Conservation (phyloP, 2,329 filamentous ascomycete genomes). For the Beauveria scarabaeidicola region DNA sequence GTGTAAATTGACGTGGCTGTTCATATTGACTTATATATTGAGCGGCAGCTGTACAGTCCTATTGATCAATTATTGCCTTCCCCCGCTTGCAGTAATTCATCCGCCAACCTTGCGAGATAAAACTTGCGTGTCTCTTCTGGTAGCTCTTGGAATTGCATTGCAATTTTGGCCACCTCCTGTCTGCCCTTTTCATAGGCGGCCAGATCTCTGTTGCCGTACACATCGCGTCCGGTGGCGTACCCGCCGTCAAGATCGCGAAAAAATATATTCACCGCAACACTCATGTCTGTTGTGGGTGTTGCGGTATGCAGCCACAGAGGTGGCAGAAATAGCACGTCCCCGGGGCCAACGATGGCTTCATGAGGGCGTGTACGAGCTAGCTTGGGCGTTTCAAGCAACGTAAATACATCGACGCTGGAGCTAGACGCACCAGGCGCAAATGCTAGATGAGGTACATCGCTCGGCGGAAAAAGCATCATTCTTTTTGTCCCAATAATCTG, state of each 20-base stretch:
- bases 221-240: slow-evolving; percentile 69
- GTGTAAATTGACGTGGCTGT: neutral
- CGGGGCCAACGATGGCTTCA: slow-evolving; percentile 56
- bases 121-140: slow-evolving; percentile 62
- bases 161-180: slow-evolving; percentile 60
- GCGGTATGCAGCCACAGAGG: slow-evolving; percentile 79
- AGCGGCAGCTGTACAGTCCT: too few species aligned
- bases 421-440: slow-evolving; percentile 73
- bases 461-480: slow-evolving; percentile 69
- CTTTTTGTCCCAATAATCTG: slow-evolving; percentile 68
- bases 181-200: slow-evolving; percentile 77
- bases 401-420: slow-evolving; percentile 67
- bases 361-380: slow-evolving; percentile 51
- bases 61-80: slow-evolving; percentile 12
- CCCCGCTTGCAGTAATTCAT: slow-evolving; percentile 45
- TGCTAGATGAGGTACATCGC: slow-evolving; percentile 59
- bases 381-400: slow-evolving; percentile 30
- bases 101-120: slow-evolving; percentile 63
- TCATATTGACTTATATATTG: too few species aligned
- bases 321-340: slow-evolving; percentile 74
- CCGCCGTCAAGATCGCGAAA: slow-evolving; percentile 61
- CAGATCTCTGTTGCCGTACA: slow-evolving; percentile 82
- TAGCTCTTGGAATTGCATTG: slow-evolving; percentile 53
- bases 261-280: slow-evolving; percentile 83
- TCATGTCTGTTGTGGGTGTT: slow-evolving; percentile 47